Evolutionary conservation across 192 early-diverging fungal genomes (phyloP).

Genomic region (Diversispora eburnea): DNA sequence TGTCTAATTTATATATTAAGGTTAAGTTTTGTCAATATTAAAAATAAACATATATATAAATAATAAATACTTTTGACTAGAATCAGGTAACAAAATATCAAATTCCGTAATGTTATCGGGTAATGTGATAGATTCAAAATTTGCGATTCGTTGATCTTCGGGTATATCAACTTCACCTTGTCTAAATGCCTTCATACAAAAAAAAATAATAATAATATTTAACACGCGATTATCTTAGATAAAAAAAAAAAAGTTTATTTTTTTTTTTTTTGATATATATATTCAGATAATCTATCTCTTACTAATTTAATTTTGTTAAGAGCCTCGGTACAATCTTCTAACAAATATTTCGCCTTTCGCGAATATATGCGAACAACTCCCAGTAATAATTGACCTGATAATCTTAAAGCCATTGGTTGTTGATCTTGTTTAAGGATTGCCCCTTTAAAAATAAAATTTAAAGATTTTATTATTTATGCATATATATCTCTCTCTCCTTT

Average conservation of each 20-base stretch:
- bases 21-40: constrained; percentile 13
- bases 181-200: constrained; percentile 59
- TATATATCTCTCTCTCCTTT: background rate
- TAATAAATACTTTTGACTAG: constrained; percentile 28
- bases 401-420: constrained; percentile 86
- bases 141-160: constrained; percentile 64
- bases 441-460: constrained; percentile 43
- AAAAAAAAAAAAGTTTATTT: constrained; percentile 5
- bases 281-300: constrained; percentile 27
- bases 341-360: constrained; percentile 90
- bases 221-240: background rate
- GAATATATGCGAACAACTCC: constrained; percentile 96
- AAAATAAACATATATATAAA: constrained; percentile 16
- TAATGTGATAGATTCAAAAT: constrained; percentile 81
- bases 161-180: constrained; percentile 85
- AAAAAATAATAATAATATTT: background rate
- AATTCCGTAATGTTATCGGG: constrained; percentile 85
- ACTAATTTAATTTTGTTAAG: constrained; percentile 93
- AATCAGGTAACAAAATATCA: constrained; percentile 83
- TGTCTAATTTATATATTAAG: constrained; percentile 8
- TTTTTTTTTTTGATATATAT: background rate
- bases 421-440: constrained; percentile 78
- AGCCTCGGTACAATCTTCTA: constrained; percentile 97
- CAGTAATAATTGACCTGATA: constrained; percentile 93
- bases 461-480: background rate